phyloP scores from a whole-genome alignment of 2,329 filamentous ascomycete genomes.

The Zasmidium citrigriseum region DNA sequence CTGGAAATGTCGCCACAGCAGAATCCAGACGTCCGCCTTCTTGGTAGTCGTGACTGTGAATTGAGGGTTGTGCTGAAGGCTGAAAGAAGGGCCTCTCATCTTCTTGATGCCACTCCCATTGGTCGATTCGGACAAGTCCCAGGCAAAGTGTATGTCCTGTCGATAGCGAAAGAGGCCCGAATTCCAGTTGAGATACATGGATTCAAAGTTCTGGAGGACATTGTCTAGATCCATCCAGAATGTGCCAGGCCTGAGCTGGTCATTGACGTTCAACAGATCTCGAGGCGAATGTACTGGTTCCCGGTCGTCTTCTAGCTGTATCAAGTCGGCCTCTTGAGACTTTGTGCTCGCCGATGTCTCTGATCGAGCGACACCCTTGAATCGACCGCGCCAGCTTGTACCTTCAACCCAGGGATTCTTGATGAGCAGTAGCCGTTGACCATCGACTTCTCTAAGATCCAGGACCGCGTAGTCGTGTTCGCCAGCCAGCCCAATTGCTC shows the following conservation, averaged over 20 bases:
- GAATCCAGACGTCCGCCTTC: slow-evolving; percentile 73
- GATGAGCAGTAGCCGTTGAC: slow-evolving; percentile 70
- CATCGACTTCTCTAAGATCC: slow-evolving; percentile 67
- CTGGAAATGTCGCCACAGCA: slow-evolving; percentile 80
- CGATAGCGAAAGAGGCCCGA: slow-evolving; percentile 77
- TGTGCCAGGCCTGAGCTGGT: slow-evolving; percentile 63
- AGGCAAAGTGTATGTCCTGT: slow-evolving; percentile 87
- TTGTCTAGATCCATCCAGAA: slow-evolving; percentile 94
- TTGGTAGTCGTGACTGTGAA: slow-evolving; percentile 56
- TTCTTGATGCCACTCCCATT: slow-evolving; percentile 30
- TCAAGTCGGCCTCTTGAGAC: slow-evolving; percentile 12
- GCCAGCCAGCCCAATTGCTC: slow-evolving; percentile 76
- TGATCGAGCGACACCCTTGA: slow-evolving; percentile 29
- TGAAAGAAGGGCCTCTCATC: slow-evolving; percentile 66
- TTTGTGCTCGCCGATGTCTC: slow-evolving; percentile 3
- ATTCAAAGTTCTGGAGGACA: slow-evolving; percentile 89
- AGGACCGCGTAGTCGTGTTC: slow-evolving; percentile 95
- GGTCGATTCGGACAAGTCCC: slow-evolving; percentile 59
- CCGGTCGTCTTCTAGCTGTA: slow-evolving; percentile 28
- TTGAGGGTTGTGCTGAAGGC: slow-evolving; percentile 67
- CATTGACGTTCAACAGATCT: slow-evolving; percentile 39
- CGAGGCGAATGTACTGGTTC: slow-evolving; percentile 32
- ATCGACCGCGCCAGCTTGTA: slow-evolving; percentile 65
- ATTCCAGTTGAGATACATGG: slow-evolving; percentile 97
- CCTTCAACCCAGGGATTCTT: slow-evolving; percentile 97